Evolutionary conservation across 2,329 filamentous ascomycete species (phyloP).

Genomic region (Penicillium sumatraense): DNA sequence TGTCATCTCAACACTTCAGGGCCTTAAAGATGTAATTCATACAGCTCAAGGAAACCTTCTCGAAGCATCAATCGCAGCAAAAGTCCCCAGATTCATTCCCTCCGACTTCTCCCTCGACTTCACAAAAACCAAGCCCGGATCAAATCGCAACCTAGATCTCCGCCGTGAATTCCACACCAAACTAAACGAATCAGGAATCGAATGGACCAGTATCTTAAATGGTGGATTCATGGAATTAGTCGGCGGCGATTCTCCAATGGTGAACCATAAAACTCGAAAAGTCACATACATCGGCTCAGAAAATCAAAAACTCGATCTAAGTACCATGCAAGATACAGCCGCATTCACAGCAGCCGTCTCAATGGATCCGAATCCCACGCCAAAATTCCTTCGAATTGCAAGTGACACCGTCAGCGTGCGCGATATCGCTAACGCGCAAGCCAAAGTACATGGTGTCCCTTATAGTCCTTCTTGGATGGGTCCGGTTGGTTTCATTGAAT

Average conservation of each 20-base stretch:
- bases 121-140: slow-evolving; percentile 14
- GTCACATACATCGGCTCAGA: slow-evolving; percentile 13
- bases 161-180: slow-evolving; percentile 14
- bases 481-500: slow-evolving; percentile 3
- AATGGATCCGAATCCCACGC: slow-evolving; percentile 10
- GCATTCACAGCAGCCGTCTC: slow-evolving; percentile 15
- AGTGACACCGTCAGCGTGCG: slow-evolving; percentile 8
- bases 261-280: slow-evolving; percentile 12
- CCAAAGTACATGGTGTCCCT: slow-evolving; percentile 7
- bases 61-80: slow-evolving; percentile 15
- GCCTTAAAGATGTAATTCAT: slow-evolving; percentile 15
- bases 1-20: slow-evolving; percentile 17
- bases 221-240: slow-evolving; percentile 17
- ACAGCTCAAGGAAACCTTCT: slow-evolving; percentile 12
- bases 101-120: slow-evolving; percentile 19
- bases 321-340: slow-evolving; percentile 16
- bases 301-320: slow-evolving; percentile 14
- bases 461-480: slow-evolving; percentile 13
- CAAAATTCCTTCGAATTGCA: slow-evolving; percentile 16
- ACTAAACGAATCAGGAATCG: slow-evolving; percentile 12
- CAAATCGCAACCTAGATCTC: slow-evolving; percentile 18
- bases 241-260: slow-evolving; percentile 11
- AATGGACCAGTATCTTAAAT: slow-evolving; percentile 19
- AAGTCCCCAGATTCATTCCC: slow-evolving; percentile 15
- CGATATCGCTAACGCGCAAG: slow-evolving; percentile 14